phyloP scores from a whole-genome alignment of 331 rosid species.

The Quercus lobata region DNA sequence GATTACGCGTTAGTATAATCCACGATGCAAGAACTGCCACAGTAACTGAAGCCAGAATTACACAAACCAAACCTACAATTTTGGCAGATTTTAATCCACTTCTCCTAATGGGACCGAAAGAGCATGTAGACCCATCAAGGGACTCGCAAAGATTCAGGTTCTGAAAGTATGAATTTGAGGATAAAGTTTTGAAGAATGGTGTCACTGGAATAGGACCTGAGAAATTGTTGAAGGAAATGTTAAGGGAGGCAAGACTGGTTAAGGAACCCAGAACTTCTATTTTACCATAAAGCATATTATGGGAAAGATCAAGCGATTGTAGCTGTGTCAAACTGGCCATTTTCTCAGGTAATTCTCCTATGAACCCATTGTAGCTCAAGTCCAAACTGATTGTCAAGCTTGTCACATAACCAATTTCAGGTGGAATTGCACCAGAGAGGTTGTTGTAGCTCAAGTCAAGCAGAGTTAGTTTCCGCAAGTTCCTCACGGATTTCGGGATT shows the following conservation, averaged over 20 bases:
- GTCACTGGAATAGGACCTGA: constrained; percentile 88
- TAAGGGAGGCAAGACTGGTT: constrained; percentile 70
- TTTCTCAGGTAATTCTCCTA: constrained; percentile 72
- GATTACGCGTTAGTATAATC: constrained; percentile 50
- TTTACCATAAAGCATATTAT: constrained; percentile 55
- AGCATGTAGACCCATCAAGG: constrained; percentile 67
- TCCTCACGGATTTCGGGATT: constrained; percentile 60
- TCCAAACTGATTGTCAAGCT: constrained; percentile 87
- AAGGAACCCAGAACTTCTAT: constrained; percentile 70
- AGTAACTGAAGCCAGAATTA: constrained; percentile 55
- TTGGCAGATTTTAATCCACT: constrained; percentile 60
- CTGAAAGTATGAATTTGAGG: constrained; percentile 52
- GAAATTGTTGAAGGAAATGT: constrained; percentile 80
- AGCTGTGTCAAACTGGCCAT: constrained; percentile 61
- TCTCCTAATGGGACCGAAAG: constrained; percentile 40
- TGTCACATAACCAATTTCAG: constrained; percentile 67
- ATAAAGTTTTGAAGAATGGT: constrained; percentile 68
- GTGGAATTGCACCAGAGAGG: constrained; percentile 71
- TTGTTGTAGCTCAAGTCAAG: constrained; percentile 81
- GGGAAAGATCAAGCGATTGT: constrained; percentile 83
- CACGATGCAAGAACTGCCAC: constrained; percentile 61
- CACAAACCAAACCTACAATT: constrained; percentile 42
- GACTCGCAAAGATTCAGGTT: constrained; percentile 67
- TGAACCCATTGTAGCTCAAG: constrained; percentile 66
- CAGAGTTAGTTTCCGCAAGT: constrained; percentile 75